phyloP scores from a whole-genome alignment of 1,139 yeast genomes.

The Waltiozyma sp. region DNA sequence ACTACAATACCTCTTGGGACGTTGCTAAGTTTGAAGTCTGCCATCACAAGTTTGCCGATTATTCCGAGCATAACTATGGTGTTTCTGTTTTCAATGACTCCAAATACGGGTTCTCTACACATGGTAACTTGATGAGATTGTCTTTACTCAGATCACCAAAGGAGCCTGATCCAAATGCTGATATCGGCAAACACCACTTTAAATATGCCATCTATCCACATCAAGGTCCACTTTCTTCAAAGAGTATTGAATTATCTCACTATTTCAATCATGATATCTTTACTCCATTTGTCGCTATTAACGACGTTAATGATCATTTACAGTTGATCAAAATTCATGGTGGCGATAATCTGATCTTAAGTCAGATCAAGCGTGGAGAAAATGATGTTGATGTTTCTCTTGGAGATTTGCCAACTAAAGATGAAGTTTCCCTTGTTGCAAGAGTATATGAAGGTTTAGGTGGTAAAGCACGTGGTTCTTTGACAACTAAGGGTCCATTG shows the following conservation, averaged over 20 bases:
- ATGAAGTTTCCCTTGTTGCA: constrained; percentile 46
- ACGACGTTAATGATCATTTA: constrained; percentile 5
- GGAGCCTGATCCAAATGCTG: constrained; percentile 87
- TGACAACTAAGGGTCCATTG: constrained; percentile 28
- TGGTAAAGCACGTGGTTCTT: constrained; percentile 48
- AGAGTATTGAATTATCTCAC: constrained; percentile 65
- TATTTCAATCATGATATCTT: constrained; percentile 57
- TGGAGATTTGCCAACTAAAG: constrained; percentile 25
- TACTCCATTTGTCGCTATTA: constrained; percentile 6
- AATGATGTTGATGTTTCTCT: constrained; percentile 40
- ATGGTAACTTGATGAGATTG: constrained; percentile 78
- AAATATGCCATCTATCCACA: constrained; percentile 84
- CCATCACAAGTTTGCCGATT: constrained; percentile 87
- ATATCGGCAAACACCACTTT: constrained; percentile 78
- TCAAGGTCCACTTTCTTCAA: constrained; percentile 46
- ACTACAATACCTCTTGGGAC: constrained; percentile 91
- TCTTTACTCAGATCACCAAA: constrained; percentile 79
- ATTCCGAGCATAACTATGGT: constrained; percentile 78
- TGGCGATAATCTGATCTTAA: constrained; percentile 49
- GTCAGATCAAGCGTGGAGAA: constrained; percentile 81
- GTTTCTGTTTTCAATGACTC: constrained; percentile 77
- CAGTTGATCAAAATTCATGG: constrained; percentile 28
- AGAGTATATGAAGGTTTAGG: constrained; percentile 84
- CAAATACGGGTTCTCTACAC: constrained; percentile 87
- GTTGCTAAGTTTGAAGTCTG: constrained; percentile 94